These are phyloP conservation scores for Neofusicoccum laricinum DNA, from an alignment of 2,329 filamentous ascomycete species.

Conservation along the genomic window DNA sequence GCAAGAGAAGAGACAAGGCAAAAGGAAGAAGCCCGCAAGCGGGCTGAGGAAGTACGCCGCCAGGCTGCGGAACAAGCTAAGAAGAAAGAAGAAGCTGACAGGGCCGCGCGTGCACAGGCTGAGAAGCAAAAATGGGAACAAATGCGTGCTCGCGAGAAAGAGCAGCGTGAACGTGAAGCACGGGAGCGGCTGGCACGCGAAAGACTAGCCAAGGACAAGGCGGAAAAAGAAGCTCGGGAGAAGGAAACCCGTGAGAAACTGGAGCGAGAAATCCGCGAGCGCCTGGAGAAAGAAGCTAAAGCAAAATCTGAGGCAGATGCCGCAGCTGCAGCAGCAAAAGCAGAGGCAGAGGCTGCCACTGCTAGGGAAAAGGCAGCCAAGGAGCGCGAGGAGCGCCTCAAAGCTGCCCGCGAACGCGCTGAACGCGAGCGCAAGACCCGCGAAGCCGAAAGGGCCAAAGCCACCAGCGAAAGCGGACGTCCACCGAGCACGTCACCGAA, in stretches of 20 bases:
- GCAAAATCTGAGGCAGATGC: slow-evolving; percentile 17
- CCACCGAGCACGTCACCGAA: slow-evolving; percentile 32
- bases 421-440: slow-evolving; percentile 37
- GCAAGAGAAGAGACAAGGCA: slow-evolving; percentile 65
- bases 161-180: slow-evolving; percentile 48
- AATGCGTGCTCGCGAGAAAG: slow-evolving; percentile 46
- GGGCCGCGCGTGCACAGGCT: slow-evolving; percentile 43
- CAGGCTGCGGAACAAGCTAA: slow-evolving; percentile 3
- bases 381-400: slow-evolving; percentile 29
- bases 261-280: slow-evolving; percentile 28
- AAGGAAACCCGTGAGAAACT: slow-evolving; percentile 42
- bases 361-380: slow-evolving; percentile 25
- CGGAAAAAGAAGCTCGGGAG: slow-evolving; percentile 29
- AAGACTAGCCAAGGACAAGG: slow-evolving; percentile 38
- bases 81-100: slow-evolving; percentile 48
- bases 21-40: slow-evolving; percentile 59
- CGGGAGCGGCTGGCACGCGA: slow-evolving; percentile 45
- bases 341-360: slow-evolving; percentile 30
- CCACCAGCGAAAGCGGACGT: slow-evolving; percentile 18
- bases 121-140: slow-evolving; percentile 54
- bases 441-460: slow-evolving; percentile 29
- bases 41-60: slow-evolving; percentile 13
- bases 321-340: slow-evolving; percentile 37
- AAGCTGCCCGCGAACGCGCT: slow-evolving; percentile 38
- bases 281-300: slow-evolving; percentile 25